phyloP scores from a whole-genome alignment of 148 eudicot genomes.

The Drosera capensis region DNA sequence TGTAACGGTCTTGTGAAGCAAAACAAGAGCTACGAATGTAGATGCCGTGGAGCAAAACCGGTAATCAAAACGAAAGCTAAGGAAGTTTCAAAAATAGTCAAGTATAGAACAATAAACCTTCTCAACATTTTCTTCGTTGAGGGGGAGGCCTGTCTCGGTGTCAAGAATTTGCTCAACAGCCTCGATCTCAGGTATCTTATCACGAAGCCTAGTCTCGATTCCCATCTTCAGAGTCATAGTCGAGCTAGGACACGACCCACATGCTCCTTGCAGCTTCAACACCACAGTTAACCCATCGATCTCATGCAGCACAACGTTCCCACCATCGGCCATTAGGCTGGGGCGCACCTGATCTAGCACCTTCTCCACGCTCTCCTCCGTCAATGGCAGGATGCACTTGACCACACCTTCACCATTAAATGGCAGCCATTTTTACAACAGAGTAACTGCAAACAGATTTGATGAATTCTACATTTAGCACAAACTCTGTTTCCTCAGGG shows the following conservation, averaged over 20 bases:
- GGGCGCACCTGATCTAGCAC: constrained; percentile 89
- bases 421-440: no score
- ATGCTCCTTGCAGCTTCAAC: constrained; percentile 85
- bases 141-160: constrained; percentile 79
- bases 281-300: constrained; percentile 88
- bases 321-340: constrained; percentile 89
- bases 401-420: constrained; percentile 20
- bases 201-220: constrained; percentile 64
- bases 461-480: no score
- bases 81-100: not conserved
- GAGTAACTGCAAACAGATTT: no score
- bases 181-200: constrained; percentile 81
- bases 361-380: constrained; percentile 87
- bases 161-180: constrained; percentile 78
- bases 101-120: constrained; percentile 30
- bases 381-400: constrained; percentile 65
- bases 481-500: no score
- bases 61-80: not conserved
- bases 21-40: no score
- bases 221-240: constrained; percentile 88
- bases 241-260: constrained; percentile 98
- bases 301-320: constrained; percentile 82
- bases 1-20: no score
- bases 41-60: not conserved
- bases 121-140: constrained; percentile 79